These are phyloP conservation scores for Neurospora sublineolata DNA, from an alignment of 495 filamentous ascomycete species.

Conservation along the genomic window DNA sequence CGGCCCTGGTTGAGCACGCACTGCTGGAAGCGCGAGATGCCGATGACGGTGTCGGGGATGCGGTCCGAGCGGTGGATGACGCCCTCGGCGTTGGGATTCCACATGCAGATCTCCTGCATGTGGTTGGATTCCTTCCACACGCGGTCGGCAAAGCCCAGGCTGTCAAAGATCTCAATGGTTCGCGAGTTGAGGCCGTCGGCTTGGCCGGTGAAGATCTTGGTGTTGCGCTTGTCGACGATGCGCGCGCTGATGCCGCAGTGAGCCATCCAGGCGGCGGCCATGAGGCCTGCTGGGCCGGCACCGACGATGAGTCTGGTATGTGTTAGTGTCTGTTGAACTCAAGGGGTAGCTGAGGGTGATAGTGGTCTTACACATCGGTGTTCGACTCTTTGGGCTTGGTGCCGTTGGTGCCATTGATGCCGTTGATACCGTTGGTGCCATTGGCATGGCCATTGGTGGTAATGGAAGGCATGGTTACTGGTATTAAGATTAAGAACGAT, in stretches of 20 bases:
- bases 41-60: conserved; percentile 40
- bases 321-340: neutral
- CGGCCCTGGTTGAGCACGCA: conserved; percentile 44
- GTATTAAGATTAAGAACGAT: neutral
- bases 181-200: conserved; percentile 27
- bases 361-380: conserved; percentile 22
- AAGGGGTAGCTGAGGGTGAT: neutral
- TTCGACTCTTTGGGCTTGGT: conserved; percentile 15
- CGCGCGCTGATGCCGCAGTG: conserved; percentile 46
- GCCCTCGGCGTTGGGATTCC: conserved; percentile 39
- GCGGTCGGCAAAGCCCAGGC: conserved; percentile 50
- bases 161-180: conserved; percentile 56
- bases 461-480: neutral
- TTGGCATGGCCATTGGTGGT: neutral
- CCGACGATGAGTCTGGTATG: conserved; percentile 42
- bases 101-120: conserved; percentile 35
- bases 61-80: conserved; percentile 41
- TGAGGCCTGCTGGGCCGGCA: conserved; percentile 55
- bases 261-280: conserved; percentile 53
- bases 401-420: neutral
- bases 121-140: conserved; percentile 49
- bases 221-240: conserved; percentile 48
- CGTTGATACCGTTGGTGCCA: neutral
- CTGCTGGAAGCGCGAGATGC: conserved; percentile 42
- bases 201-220: conserved; percentile 18